phyloP scores from a whole-genome alignment of 768 basidiomycete genomes.

The Agaricus subrufescens region DNA sequence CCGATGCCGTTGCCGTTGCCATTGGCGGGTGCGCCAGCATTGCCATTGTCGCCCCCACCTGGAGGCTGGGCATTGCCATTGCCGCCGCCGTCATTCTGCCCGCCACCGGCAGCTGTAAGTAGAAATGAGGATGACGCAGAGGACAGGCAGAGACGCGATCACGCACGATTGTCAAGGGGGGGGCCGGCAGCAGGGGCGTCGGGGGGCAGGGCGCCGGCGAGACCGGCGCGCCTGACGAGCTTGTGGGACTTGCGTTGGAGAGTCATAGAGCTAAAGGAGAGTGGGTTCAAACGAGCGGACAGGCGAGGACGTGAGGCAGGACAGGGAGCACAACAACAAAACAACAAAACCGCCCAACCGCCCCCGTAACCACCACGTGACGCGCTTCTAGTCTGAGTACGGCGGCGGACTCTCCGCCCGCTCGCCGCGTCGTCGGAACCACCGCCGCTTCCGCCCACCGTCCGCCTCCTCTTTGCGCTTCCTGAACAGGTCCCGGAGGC shows the following conservation, averaged over 20 bases:
- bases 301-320: constrained; percentile 5
- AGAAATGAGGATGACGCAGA: neutral
- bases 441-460: neutral
- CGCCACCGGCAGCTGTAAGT: neutral
- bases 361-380: neutral
- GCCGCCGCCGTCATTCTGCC: neutral
- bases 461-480: neutral
- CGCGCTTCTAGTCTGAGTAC: neutral
- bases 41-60: too few relatives aligned
- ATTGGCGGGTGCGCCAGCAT: neutral
- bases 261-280: constrained; percentile 23
- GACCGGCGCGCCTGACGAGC: constrained; percentile 15
- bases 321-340: constrained; percentile 12
- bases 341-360: too few relatives aligned
- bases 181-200: neutral
- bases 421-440: neutral
- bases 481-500: neutral
- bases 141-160: neutral
- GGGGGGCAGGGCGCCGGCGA: neutral
- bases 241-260: constrained; percentile 25
- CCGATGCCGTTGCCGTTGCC: neutral
- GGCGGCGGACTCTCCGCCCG: neutral
- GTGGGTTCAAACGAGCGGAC: constrained; percentile 21
- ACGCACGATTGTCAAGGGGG: neutral
- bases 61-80: neutral